A percentile compares a stretch with the other conserved stretches of the same genome.
phyloP scores from a whole-genome alignment of 1,139 yeast species.

The Diutina pseudorugosa region DNA sequence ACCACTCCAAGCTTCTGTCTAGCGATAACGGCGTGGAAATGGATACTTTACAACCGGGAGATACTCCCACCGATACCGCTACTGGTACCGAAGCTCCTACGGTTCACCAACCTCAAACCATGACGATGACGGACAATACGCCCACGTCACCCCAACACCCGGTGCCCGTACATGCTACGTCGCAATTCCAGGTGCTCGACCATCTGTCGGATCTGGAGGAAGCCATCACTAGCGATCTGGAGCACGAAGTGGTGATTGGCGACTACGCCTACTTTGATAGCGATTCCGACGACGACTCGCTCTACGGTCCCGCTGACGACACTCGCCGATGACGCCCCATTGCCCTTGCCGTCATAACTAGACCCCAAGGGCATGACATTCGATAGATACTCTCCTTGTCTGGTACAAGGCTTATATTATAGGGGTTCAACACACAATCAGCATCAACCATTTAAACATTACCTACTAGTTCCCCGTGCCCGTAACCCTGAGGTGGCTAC shows the following conservation, averaged over 20 bases:
- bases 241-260: background rate
- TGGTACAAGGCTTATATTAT: too few species aligned
- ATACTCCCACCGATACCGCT: background rate
- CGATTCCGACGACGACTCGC: background rate
- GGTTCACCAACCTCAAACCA: background rate
- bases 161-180: background rate
- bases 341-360: too few species aligned
- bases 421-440: too few species aligned
- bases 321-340: too few species aligned
- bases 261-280: background rate
- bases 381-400: too few species aligned
- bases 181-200: background rate
- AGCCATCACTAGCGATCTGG: background rate
- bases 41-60: background rate
- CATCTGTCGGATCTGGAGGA: background rate
- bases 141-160: background rate
- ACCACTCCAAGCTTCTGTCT: background rate
- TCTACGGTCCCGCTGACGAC: background rate
- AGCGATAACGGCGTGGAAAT: background rate
- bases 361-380: too few species aligned
- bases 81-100: background rate
- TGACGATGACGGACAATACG: background rate
- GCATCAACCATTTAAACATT: too few species aligned
- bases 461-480: too few species aligned
- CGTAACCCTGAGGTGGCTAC: too few species aligned